Evolutionary conservation across 306 rosid genomes (phyloP).

Genomic region (Acacia crassicarpa): DNA sequence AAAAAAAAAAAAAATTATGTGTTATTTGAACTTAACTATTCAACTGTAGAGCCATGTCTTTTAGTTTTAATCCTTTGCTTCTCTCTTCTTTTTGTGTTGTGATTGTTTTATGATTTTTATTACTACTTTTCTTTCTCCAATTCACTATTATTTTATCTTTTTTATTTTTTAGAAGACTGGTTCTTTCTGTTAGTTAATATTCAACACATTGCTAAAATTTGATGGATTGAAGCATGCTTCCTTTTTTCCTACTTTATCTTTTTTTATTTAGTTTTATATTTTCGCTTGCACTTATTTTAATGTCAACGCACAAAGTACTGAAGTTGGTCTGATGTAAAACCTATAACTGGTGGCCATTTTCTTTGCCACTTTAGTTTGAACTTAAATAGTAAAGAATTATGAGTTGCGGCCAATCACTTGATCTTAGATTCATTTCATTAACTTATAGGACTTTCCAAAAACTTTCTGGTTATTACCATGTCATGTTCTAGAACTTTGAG

Average conservation of each 20-base stretch:
- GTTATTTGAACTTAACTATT: neutral
- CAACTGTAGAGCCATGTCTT: neutral
- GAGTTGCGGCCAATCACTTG: conserved; percentile 3
- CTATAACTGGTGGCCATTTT: neutral
- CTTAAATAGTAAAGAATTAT: neutral
- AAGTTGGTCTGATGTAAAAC: conserved; percentile 1
- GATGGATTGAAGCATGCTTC: neutral
- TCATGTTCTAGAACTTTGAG: neutral
- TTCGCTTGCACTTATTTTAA: conserved; percentile 9
- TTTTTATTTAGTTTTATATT: neutral
- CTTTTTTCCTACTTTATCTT: neutral
- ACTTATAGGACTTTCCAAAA: neutral
- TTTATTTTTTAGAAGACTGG: neutral
- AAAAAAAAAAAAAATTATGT: too few species aligned
- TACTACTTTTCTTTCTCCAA: neutral
- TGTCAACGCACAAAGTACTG: neutral
- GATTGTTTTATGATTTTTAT: neutral
- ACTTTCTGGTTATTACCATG: conserved; percentile 7
- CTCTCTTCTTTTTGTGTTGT: neutral
- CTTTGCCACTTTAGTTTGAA: conserved; percentile 10
- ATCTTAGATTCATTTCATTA: neutral
- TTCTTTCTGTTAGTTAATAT: neutral
- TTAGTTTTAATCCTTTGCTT: neutral
- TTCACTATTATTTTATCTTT: neutral
- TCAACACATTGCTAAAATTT: neutral